Base-by-base conservation (phyloP, 2,329 filamentous ascomycete species). In the Aspergillus clavatus region DNA sequence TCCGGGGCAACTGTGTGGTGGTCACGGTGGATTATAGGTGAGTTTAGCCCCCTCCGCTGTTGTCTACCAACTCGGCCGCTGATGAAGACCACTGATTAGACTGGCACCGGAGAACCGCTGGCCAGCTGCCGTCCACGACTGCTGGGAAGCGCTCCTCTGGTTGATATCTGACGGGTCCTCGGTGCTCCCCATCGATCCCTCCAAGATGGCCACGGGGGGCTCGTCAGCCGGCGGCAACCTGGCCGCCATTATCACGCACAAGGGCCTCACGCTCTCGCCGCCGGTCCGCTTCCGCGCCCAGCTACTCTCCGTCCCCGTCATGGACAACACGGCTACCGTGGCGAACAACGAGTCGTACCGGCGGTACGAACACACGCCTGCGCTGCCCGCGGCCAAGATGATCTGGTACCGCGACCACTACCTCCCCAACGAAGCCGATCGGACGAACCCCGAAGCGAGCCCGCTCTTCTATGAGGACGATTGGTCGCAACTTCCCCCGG, bases 331-430 rank as follows among this genome's bases (percentile, higher is more conserved):
- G 1, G 78, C 77, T 5, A 63, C 63, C 11, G 55, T 69, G 0
- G 58, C 52, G 7, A 74, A 65, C 43, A 77, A 70, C 45, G 55
- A 61, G 1, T 74, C 75, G 3, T 82, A 75, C 69, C 66, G 60
- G 12, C 69, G 72, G 36, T 78, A 77, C 55, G 67, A 79, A 52
- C 66, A 73, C 54, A 70, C 72, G 0, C 72, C 77, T 0, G 75
- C 77, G 0, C 67, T 81, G 1, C 74, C 78, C 0, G 76, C 77
- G 0, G 64, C 65, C 3, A 81, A 81, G 60, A 82, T 82, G 79
- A 57, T 78, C 39, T 82, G 79, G 79, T 82, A 79, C 55, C 69
- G 79, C n/a, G 57, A 71, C 14, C 75, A 79, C 57, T 82, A 81
- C 60, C 68, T 82, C 2, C 77, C 78, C 0, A 63, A 75, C 33